phyloP scores from a whole-genome alignment of 306 rosid species.

The Vigna trinervia region DNA sequence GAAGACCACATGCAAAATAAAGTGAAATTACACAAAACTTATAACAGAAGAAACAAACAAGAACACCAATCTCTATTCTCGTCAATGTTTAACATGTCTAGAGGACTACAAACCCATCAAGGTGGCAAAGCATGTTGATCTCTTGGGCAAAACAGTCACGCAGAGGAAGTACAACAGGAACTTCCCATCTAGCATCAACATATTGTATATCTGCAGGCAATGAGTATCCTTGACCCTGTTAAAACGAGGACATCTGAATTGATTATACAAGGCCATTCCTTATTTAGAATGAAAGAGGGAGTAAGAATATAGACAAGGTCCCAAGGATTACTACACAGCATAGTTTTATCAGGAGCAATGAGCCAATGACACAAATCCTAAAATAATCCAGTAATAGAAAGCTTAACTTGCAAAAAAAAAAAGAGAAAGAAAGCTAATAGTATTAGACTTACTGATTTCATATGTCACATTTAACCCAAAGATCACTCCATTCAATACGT shows the following conservation, averaged over 20 bases:
- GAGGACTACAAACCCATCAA: slow-evolving; percentile 80
- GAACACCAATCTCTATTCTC: not conserved
- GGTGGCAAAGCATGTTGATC: slow-evolving; percentile 77
- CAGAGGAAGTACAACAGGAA: slow-evolving; percentile 87
- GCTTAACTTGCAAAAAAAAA: not conserved
- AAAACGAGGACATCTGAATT: slow-evolving; percentile 33
- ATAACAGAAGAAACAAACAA: slow-evolving; percentile 7
- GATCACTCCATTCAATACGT: not conserved
- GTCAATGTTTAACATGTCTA: slow-evolving; percentile 7
- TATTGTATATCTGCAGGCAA: slow-evolving; percentile 92
- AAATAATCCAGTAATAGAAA: slow-evolving; percentile 4
- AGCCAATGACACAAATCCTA: slow-evolving; percentile 4
- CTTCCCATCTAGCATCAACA: slow-evolving; percentile 87
- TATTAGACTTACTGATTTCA: not conserved
- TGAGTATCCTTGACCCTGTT: slow-evolving; percentile 94
- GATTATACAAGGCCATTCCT: slow-evolving; percentile 6
- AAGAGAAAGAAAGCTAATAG: not conserved
- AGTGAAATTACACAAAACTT: not conserved
- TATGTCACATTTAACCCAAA: not conserved
- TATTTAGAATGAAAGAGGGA: not conserved
- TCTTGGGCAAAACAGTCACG: slow-evolving; percentile 88
- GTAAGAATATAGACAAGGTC: slow-evolving; percentile 23
- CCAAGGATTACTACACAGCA: slow-evolving; percentile 2
- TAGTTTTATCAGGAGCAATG: slow-evolving; percentile 5
- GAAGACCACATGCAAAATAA: not conserved